Percentiles rank a stretch among this genome's conserved stretches.
Conservation (phyloP, 495 filamentous ascomycete species). For the Beverwykella pulmonaria region DNA sequence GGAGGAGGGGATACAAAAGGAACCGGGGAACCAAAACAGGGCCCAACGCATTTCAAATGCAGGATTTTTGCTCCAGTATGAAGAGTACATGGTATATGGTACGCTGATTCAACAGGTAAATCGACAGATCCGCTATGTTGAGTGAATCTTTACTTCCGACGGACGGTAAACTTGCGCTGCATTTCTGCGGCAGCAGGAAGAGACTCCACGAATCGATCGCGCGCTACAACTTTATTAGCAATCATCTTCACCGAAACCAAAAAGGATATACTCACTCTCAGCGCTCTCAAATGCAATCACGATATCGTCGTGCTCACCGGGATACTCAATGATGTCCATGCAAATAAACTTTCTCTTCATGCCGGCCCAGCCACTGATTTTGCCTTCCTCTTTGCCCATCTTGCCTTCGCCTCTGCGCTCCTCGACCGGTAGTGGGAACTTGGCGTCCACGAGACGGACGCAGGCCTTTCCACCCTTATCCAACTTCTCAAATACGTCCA, state of each 20-base stretch:
- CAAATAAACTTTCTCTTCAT: conserved; percentile 70
- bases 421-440: conserved; percentile 73
- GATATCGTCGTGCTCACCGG: conserved; percentile 89
- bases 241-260: neutral
- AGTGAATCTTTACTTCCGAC: conserved; percentile 9
- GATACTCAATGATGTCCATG: conserved; percentile 83
- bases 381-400: conserved; percentile 36
- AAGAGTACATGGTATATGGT: too few species aligned
- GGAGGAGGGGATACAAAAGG: neutral
- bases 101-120: too few species aligned
- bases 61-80: neutral
- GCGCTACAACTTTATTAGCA: conserved; percentile 40
- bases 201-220: conserved; percentile 44
- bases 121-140: neutral
- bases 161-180: conserved; percentile 37
- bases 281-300: conserved; percentile 78
- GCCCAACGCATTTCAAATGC: neutral
- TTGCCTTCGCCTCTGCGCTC: conserved; percentile 36
- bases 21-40: neutral
- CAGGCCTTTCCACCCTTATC: conserved; percentile 65
- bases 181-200: conserved; percentile 42
- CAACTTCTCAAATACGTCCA: conserved; percentile 75
- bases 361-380: conserved; percentile 48
- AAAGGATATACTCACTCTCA: conserved; percentile 60
- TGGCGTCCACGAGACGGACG: conserved; percentile 80